phyloP scores from a whole-genome alignment of 2,329 filamentous ascomycete species.

The Hymenoscyphus linearis region DNA sequence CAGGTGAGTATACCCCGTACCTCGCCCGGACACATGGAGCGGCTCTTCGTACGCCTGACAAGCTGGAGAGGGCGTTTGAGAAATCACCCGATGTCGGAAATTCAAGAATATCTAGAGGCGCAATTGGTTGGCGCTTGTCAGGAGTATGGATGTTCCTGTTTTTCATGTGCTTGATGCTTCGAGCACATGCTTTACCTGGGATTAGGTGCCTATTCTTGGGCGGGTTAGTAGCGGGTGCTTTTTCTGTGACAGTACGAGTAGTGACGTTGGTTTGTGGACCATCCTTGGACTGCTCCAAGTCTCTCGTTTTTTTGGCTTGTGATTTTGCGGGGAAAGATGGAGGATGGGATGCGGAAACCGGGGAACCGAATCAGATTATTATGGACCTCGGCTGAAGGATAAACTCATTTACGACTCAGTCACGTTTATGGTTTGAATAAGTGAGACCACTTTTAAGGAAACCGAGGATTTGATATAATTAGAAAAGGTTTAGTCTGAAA shows the following conservation, averaged over 20 bases:
- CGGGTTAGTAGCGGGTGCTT: not conserved
- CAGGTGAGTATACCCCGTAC: too few species aligned
- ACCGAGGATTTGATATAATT: too few species aligned
- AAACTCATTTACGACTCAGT: not conserved
- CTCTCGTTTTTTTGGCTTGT: slow-evolving; percentile 2
- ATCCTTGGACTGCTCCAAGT: not conserved
- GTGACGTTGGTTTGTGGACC: not conserved
- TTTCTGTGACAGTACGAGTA: not conserved
- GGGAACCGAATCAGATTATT: not conserved
- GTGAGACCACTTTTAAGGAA: too few species aligned
- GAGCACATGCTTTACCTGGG: not conserved
- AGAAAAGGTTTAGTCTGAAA: too few species aligned
- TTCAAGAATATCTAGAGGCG: not conserved
- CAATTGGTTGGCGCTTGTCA: not conserved
- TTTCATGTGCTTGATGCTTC: not conserved
- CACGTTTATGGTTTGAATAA: not conserved
- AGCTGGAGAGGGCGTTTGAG: not conserved
- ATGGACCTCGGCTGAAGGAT: not conserved
- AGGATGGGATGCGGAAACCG: too few species aligned
- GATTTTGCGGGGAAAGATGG: slow-evolving; percentile 1
- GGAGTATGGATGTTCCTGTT: not conserved
- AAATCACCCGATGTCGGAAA: not conserved
- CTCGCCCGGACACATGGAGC: not conserved
- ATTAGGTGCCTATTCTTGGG: too few species aligned
- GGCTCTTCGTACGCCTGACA: not conserved